Conservation (phyloP, 495 filamentous ascomycete species). For the Aspergillus homomorphus region DNA sequence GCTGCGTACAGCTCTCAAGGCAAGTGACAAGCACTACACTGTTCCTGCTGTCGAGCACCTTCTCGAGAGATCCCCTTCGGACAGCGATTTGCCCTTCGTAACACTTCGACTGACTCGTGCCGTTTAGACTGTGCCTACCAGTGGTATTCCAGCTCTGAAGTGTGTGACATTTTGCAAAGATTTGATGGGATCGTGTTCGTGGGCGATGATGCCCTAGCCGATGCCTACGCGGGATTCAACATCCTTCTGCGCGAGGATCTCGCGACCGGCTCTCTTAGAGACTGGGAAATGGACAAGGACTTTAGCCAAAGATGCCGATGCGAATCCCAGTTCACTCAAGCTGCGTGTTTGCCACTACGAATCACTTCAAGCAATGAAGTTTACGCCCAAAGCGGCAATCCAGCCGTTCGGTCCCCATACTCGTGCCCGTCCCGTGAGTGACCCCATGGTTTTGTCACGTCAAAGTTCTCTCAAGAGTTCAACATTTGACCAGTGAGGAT, state of each 20-base stretch:
- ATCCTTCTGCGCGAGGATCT: constrained; percentile 46
- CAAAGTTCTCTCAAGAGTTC: neutral
- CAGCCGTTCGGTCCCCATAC: constrained; percentile 19
- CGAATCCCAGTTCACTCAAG: constrained; percentile 40
- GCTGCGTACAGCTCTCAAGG: constrained; percentile 41
- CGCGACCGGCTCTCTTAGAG: constrained; percentile 38
- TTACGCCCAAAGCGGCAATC: constrained; percentile 13
- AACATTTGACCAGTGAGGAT: neutral
- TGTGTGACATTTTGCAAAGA: constrained; percentile 49
- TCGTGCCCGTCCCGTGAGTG: constrained; percentile 24
- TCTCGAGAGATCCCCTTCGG: neutral
- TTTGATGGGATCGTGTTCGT: constrained; percentile 46
- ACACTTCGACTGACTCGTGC: constrained; percentile 8
- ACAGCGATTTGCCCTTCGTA: neutral
- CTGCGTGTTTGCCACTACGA: constrained; percentile 30
- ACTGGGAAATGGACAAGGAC: constrained; percentile 36
- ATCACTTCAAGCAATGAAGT: constrained; percentile 36
- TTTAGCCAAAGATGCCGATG: constrained; percentile 37
- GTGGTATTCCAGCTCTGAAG: constrained; percentile 44
- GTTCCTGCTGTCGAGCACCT: neutral
- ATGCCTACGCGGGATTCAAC: constrained; percentile 48
- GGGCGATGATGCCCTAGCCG: constrained; percentile 43
- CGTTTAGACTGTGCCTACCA: constrained; percentile 41
- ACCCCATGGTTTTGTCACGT: neutral
- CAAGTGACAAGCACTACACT: constrained; percentile 11